Conservation (phyloP, 805 yeast species). For the Danielia reshetovae region DNA sequence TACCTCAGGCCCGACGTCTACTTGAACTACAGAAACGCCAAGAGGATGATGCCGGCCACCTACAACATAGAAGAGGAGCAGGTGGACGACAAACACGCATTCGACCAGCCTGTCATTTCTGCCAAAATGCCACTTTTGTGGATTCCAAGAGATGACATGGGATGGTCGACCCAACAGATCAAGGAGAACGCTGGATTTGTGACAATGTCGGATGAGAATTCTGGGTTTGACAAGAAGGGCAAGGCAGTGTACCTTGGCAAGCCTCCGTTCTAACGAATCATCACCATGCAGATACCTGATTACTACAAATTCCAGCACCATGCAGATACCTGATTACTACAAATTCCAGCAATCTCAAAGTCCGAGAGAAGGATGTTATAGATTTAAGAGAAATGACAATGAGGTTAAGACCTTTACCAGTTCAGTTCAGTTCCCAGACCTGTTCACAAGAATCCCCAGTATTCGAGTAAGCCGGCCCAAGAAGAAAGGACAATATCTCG, state of each 20-base stretch:
- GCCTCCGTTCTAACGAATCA: conserved; percentile 27
- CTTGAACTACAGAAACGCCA: conserved; percentile 39
- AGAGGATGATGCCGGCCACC: conserved; percentile 30
- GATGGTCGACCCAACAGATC: conserved; percentile 63
- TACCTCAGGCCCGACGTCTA: conserved; percentile 60
- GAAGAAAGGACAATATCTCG: too few species aligned
- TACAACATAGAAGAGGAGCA: conserved; percentile 37
- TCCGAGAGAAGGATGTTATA: too few species aligned
- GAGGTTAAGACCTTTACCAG: too few species aligned
- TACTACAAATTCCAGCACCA: too few species aligned
- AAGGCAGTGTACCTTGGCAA: conserved; percentile 27
- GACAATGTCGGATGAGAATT: conserved; percentile 63
- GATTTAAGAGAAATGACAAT: too few species aligned
- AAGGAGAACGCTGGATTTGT: conserved; percentile 52
- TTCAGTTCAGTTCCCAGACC: too few species aligned
- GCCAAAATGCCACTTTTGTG: conserved; percentile 74
- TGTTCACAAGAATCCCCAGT: too few species aligned
- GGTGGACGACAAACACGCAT: conserved; percentile 57
- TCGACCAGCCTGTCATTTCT: conserved; percentile 69
- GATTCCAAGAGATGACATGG: conserved; percentile 90
- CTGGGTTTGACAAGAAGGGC: conserved; percentile 45
- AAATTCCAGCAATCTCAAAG: too few species aligned
- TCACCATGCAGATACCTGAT: too few species aligned
- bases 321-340: too few species aligned
- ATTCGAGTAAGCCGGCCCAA: too few species aligned